Conservation (phyloP, 768 basidiomycete species). For the Suillus paluster region DNA sequence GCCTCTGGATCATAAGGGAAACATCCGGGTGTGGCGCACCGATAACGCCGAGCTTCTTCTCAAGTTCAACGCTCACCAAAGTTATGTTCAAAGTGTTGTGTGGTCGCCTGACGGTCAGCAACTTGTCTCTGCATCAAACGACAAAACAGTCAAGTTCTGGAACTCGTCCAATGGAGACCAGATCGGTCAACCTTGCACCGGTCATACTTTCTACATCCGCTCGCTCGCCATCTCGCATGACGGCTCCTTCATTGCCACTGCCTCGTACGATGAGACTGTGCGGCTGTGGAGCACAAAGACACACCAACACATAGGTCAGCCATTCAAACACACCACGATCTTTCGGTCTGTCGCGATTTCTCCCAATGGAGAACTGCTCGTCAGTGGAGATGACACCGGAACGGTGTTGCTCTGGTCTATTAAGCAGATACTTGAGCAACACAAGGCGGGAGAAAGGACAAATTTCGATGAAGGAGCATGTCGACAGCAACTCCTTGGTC, state of each 20-base stretch:
- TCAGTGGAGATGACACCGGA: too few relatives aligned
- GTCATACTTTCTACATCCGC: constrained; percentile 32
- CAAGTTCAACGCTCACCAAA: constrained; percentile 30
- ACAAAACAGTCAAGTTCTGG: constrained; percentile 36
- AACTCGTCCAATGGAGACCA: constrained; percentile 33
- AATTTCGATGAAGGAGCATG: too few relatives aligned
- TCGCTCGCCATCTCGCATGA: constrained; percentile 38
- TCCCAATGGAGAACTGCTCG: too few relatives aligned
- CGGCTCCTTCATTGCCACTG: constrained; percentile 33
- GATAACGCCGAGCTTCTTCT: constrained; percentile 10
- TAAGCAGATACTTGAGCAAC: too few relatives aligned
- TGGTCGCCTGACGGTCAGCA: constrained; percentile 34
- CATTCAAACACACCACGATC: constrained; percentile 27
- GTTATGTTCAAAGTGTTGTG: constrained; percentile 32
- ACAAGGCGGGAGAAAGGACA: too few relatives aligned
- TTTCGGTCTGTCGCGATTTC: too few relatives aligned
- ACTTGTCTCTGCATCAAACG: constrained; percentile 33
- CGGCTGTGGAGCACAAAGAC: constrained; percentile 35
- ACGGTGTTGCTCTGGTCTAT: too few relatives aligned
- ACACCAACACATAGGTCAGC: constrained; percentile 20
- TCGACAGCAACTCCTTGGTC: too few relatives aligned
- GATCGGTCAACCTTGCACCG: constrained; percentile 32
- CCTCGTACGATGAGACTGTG: constrained; percentile 31
- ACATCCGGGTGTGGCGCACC: constrained; percentile 26
- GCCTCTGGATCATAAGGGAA: constrained; percentile 21